phyloP scores from a whole-genome alignment of 495 filamentous ascomycete species.

The Annulohypoxylon stygium region DNA sequence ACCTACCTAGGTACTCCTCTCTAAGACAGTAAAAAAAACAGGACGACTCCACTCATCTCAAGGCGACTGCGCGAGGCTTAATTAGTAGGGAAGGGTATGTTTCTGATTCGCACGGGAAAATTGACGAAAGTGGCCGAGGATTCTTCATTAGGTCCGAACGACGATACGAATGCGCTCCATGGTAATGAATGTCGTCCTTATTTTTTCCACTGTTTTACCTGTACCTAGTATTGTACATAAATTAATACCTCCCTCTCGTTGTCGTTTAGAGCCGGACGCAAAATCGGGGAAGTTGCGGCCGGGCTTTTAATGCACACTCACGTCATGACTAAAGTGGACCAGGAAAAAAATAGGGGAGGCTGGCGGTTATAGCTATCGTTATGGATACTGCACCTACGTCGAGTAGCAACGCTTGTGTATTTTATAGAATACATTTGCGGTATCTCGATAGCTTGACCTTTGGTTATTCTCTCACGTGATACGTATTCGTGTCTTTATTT shows the following conservation, averaged over 20 bases:
- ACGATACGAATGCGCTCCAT: constrained; percentile 27
- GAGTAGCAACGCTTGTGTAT: not conserved
- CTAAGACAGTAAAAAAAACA: constrained; percentile 10
- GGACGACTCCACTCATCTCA: constrained; percentile 34
- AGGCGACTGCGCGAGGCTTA: constrained; percentile 25
- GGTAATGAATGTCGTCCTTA: constrained; percentile 30
- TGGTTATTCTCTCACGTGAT: not conserved
- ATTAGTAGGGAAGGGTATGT: constrained; percentile 22
- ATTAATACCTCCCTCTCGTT: constrained; percentile 41
- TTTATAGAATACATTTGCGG: constrained; percentile 1
- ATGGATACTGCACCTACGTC: not conserved
- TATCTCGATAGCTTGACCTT: constrained; percentile 5
- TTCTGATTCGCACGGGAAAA: constrained; percentile 31
- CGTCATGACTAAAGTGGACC: constrained; percentile 13
- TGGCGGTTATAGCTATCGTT: constrained; percentile 3
- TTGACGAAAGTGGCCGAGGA: constrained; percentile 23
- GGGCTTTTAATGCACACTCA: not conserved
- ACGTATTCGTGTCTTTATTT: not conserved
- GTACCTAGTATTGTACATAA: constrained; percentile 48
- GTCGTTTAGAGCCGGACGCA: constrained; percentile 11
- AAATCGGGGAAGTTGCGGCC: constrained; percentile 10
- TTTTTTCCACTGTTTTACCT: constrained; percentile 16
- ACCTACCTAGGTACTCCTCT: not conserved
- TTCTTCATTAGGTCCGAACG: constrained; percentile 26
- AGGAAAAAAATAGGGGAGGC: constrained; percentile 5